Percentiles rank a stretch among this genome's conserved stretches.
Evolutionary conservation across 148 eudicot species (phyloP).

Genomic region (Mesembryanthemum crystallinum): DNA sequence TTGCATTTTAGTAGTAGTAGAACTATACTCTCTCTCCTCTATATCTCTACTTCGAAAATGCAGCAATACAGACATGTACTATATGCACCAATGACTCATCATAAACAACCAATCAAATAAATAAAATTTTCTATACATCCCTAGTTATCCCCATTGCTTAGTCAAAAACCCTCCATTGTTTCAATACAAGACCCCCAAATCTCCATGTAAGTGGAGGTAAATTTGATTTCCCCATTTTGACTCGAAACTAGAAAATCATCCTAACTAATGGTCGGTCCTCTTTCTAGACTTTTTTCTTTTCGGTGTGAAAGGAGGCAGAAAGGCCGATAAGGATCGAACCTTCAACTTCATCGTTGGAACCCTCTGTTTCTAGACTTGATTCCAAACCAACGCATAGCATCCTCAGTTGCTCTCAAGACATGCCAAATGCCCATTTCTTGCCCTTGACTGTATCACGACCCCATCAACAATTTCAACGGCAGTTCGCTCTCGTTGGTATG

Average conservation of each 20-base stretch:
- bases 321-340: no score
- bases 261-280: no score
- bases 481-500: conserved; percentile 30
- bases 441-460: conserved; percentile 19
- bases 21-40: neutral
- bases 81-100: neutral
- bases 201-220: neutral
- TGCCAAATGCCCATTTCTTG: neutral
- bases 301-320: no score
- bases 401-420: neutral
- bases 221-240: neutral
- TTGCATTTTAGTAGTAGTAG: neutral
- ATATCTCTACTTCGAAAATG: neutral
- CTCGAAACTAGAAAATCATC: neutral
- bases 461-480: conserved; percentile 33
- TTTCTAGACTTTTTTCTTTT: no score
- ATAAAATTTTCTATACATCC: neutral
- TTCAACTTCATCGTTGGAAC: no score
- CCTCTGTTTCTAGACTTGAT: no score
- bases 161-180: neutral
- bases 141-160: neutral
- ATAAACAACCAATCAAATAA: neutral
- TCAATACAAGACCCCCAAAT: neutral
- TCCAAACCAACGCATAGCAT: no score
- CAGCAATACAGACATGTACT: neutral